Evolutionary conservation across 164 flowering plant genomes (phyloP), one percentile per base, ranked within the genome.

Genomic region (Malania oleifera): DNA sequence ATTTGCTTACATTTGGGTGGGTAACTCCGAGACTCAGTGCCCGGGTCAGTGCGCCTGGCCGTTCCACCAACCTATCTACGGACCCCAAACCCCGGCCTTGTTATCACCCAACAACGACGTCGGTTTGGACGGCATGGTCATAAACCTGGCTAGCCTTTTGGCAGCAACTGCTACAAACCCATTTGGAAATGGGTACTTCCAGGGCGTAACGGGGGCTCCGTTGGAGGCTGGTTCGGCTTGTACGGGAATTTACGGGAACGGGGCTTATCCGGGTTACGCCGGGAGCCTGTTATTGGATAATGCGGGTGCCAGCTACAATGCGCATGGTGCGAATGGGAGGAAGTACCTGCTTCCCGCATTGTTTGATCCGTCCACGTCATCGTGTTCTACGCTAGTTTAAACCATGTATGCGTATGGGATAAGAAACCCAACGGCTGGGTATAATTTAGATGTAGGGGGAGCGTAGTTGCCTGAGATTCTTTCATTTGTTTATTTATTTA

Each of bases 11-110:
- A 68, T 82, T 20, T 82, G 87, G 90, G 90, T 84, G 0, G 86
- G 83, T 0, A 82, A 82, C 73, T 73, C 83, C 0, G 83, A 72
- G 75, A 66, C 73, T 1, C 83, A 77, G 43, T 82, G 86, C 63
- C 82, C 83, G 0, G 84, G 86, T 8, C 72, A 73, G 43, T 82
- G 86, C 62, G 86, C 86, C 1, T 82, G 83, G 86, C 86, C 86
- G 1, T 82, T 79, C 67, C 82, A 82, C 72, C 82, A 77, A 67
- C 86, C 86, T 35, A 65, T 75, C 35, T 82, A 79, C 52, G 86
- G 86, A 31, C 86, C 86, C 0, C 84, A 82, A 62, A 48, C 23
- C 57, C 69, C 80, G 4, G 75, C 86, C 0, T 46, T 82, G 57
- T 66, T 73, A 1, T 75, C 86, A 0, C 86, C 86, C 2, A 79